A percentile compares a stretch with the other conserved stretches of the same genome.
These are phyloP conservation scores for Kazachstania kunashirensis DNA, from an alignment of 805 yeast species.

Conservation along the genomic window DNA sequence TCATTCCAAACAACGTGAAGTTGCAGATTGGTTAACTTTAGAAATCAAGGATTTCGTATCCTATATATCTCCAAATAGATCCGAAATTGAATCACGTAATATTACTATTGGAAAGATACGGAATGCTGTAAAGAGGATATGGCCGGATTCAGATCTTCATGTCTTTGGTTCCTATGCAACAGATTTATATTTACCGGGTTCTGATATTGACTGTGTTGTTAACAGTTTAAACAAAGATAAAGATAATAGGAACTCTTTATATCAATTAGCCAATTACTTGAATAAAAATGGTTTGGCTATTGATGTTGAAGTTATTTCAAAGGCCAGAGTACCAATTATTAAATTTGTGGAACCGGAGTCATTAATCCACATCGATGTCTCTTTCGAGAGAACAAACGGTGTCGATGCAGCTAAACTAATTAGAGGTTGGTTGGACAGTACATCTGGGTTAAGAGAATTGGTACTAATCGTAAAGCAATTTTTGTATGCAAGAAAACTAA, in stretches of 20 bases:
- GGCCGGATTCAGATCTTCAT: constrained; percentile 72
- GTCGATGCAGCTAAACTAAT: constrained; percentile 73
- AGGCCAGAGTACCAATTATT: constrained; percentile 89
- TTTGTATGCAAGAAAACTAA: constrained; percentile 62
- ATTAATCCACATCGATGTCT: constrained; percentile 73
- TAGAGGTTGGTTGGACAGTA: constrained; percentile 57
- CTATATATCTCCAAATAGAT: constrained; percentile 75
- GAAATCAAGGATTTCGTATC: constrained; percentile 79
- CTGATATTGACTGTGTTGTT: constrained; percentile 91
- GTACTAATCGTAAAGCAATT: constrained; percentile 81
- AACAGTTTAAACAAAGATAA: constrained; percentile 49
- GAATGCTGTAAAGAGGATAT: constrained; percentile 40
- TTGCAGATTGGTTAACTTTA: constrained; percentile 76
- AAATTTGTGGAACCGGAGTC: constrained; percentile 72
- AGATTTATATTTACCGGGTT: constrained; percentile 84
- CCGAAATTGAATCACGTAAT: constrained; percentile 62
- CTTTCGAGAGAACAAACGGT: constrained; percentile 81
- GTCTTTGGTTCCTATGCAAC: constrained; percentile 95
- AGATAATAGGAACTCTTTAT: constrained; percentile 56
- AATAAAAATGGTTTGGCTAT: constrained; percentile 53
- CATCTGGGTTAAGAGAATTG: constrained; percentile 75
- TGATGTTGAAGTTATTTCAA: constrained; percentile 74
- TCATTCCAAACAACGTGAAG: constrained; percentile 64
- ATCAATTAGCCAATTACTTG: constrained; percentile 61
- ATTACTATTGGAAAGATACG: constrained; percentile 52